phyloP scores from a whole-genome alignment of 805 yeast genomes.

The Isabelozyma pseudorhagii region DNA sequence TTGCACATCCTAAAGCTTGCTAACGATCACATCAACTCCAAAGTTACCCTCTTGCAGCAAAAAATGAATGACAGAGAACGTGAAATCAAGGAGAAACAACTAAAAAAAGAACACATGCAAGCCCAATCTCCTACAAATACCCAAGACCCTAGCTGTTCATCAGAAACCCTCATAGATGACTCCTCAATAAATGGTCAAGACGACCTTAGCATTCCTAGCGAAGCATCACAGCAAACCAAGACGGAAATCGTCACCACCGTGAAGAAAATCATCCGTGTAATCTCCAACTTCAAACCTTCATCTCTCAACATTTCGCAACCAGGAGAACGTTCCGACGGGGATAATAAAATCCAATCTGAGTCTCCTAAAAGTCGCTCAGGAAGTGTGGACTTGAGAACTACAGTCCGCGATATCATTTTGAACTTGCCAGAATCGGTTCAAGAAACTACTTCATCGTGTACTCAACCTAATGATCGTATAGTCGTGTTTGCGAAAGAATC shows the following conservation, averaged over 20 bases:
- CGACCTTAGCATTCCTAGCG: constrained; percentile 6
- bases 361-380: constrained; percentile 32
- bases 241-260: constrained; percentile 86
- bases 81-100: constrained; percentile 15
- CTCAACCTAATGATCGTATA: constrained; percentile 57
- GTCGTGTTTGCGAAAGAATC: constrained; percentile 85
- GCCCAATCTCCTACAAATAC: constrained; percentile 10
- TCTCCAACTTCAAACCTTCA: constrained; percentile 69
- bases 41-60: constrained; percentile 61
- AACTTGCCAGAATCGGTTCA: constrained; percentile 59
- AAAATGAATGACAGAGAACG: constrained; percentile 46
- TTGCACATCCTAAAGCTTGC: constrained; percentile 79
- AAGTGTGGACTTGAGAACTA: constrained; percentile 46
- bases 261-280: constrained; percentile 79
- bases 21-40: constrained; percentile 66
- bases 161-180: constrained; percentile 1
- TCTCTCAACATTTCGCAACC: constrained; percentile 18
- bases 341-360: constrained; percentile 66
- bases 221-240: constrained; percentile 47
- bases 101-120: constrained; percentile 7
- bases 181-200: constrained; percentile 5
- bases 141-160: not conserved
- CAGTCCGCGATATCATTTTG: constrained; percentile 75
- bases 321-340: constrained; percentile 17
- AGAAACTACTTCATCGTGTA: constrained; percentile 30